Evolutionary conservation across 2,329 filamentous ascomycete species (phyloP).

Genomic region (Triangularia setosa): DNA sequence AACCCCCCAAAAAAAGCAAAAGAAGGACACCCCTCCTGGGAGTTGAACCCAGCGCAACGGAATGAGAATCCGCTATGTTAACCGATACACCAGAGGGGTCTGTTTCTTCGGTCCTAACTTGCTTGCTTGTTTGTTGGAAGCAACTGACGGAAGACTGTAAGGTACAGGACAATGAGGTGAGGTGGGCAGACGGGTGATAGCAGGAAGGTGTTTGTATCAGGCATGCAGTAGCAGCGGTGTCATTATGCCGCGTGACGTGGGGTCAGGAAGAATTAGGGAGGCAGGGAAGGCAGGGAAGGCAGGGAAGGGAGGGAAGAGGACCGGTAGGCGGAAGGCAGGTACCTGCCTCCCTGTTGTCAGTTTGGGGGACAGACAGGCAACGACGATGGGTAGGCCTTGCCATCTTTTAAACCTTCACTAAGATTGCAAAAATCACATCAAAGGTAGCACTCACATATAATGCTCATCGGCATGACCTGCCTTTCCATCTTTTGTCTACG

Average conservation of each 20-base stretch:
- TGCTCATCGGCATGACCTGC: too few relatives aligned
- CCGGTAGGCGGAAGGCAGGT: background rate
- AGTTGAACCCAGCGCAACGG: slow-evolving; percentile 21
- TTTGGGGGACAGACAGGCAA: background rate
- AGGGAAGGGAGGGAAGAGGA: background rate
- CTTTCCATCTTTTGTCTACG: too few relatives aligned
- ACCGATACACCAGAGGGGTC: slow-evolving; percentile 21
- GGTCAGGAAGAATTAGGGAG: background rate
- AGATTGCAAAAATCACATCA: background rate
- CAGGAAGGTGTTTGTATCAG: background rate
- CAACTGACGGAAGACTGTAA: background rate
- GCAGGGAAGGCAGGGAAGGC: background rate
- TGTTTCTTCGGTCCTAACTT: background rate
- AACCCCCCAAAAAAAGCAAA: background rate
- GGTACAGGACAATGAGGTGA: background rate
- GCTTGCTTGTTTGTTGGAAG: background rate
- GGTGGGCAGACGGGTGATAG: background rate
- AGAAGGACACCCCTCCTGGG: slow-evolving; percentile 15
- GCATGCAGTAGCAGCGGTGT: background rate
- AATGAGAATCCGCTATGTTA: slow-evolving; percentile 22
- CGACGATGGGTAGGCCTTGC: background rate
- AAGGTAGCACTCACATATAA: background rate
- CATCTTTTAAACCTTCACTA: too few relatives aligned
- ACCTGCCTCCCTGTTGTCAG: background rate
- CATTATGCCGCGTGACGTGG: background rate